Evolutionary conservation across 371 early-diverging fungal species (phyloP).

Genomic region (Chytridium lagenaria): DNA sequence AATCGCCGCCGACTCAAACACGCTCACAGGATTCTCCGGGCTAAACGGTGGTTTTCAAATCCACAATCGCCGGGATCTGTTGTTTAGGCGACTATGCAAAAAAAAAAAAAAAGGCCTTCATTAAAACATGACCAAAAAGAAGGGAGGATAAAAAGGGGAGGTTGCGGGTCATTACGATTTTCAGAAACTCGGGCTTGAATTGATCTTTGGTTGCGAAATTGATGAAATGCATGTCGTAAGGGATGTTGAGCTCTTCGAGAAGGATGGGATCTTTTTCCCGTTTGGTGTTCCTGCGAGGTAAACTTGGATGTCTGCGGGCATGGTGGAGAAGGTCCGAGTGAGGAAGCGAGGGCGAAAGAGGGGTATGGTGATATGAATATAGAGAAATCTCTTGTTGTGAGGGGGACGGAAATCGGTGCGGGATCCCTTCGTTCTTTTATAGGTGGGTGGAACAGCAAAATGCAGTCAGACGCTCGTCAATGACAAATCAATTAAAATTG

Average conservation of each 20-base stretch:
- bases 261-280: constrained; percentile 29
- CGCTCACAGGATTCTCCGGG: constrained; percentile 6
- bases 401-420: too few species aligned
- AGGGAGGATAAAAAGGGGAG: too few species aligned
- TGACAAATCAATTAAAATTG: too few species aligned
- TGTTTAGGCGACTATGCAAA: constrained; percentile 27
- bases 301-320: constrained; percentile 17
- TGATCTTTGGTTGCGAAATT: constrained; percentile 30
- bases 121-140: too few species aligned
- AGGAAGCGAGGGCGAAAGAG: neutral
- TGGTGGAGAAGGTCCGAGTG: neutral
- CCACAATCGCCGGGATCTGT: constrained; percentile 37
- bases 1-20: constrained; percentile 39
- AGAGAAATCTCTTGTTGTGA: too few species aligned
- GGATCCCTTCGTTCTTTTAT: too few species aligned
- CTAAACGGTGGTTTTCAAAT: constrained; percentile 25
- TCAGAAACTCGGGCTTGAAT: constrained; percentile 31
- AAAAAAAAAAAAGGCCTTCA: too few species aligned
- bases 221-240: constrained; percentile 30
- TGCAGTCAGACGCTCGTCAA: too few species aligned
- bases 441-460: too few species aligned
- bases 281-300: constrained; percentile 20
- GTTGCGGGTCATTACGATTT: too few species aligned
- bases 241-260: constrained; percentile 31
- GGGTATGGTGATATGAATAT: too few species aligned